Base-by-base conservation (phyloP, 352 stramenopile genomes). In the Saprolegnia parasitica region DNA sequence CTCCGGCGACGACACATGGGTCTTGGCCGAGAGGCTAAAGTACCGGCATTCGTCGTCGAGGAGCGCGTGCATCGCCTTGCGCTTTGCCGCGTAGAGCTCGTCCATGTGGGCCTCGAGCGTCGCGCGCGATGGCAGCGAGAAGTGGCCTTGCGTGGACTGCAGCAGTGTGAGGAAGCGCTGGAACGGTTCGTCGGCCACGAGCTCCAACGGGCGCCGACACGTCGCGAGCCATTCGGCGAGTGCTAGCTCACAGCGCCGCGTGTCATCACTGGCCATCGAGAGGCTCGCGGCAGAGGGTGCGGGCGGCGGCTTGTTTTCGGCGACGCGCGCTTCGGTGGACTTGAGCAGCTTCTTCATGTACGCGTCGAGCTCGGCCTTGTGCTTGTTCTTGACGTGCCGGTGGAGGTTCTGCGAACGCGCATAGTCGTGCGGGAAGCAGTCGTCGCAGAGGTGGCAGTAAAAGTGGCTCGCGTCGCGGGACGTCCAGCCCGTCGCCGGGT, bases 341-440 rank as follows among this genome's bases (percentile, higher is more conserved):
- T 50, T 49, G 20, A 67, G 29, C 18, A 67, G 42, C 39, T 67
- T 67, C 42, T 67, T 67, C 40, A 67, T 26, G 58, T 67, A 67
- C 42, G 42, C 23, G 9, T 67, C 58, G 42, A 56, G 37, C 35
- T 67, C 58, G 18, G 58, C 40, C 35, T 42, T 40, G 40, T 67
- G 58, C 35, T 67, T 67, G 58, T 56, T 67, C 58, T 67, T 67
- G 58, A 67, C 58, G 58, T 67, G 58, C 37, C 58, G 58, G 23
- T 55, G 39, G 39, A 67, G 58, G 45, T 67, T 67, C 42, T 67
- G 58, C 39, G 58, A 67, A 10, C 58, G 58, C n/a, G 54, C 58
- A 26, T 67, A 67, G 58, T 67, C 58, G 42, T 67, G 58, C 4
- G 40, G 40, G 37, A 67, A 67, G 39, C 39, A 56, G 37, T 67